Conservation (phyloP, 1,284 basidiomycete genomes). For the Fomitopsis betulina region DNA sequence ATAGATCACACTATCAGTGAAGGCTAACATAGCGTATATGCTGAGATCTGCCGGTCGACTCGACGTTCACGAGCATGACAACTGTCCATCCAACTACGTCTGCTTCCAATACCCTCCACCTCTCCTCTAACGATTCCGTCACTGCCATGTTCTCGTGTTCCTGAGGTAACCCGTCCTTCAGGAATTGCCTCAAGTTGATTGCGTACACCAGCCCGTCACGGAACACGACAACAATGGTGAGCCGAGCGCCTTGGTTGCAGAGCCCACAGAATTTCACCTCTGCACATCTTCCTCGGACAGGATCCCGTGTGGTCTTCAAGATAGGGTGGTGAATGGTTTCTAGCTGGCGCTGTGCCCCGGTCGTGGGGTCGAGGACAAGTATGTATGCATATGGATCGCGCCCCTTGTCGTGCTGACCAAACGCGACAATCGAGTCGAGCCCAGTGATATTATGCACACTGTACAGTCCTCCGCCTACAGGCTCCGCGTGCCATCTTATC, state of each 20-base stretch:
- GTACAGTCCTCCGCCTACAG: background rate
- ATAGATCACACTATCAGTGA: no score
- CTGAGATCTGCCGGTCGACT: no score
- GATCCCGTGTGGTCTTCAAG: background rate
- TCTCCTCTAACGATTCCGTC: background rate
- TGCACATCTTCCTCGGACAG: background rate
- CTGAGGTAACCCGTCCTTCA: no score
- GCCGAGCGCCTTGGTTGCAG: background rate
- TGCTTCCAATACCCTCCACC: background rate
- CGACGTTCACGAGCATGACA: no score
- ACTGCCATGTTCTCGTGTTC: background rate
- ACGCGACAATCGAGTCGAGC: background rate
- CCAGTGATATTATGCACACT: background rate
- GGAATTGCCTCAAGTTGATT: no score
- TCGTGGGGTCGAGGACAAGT: background rate
- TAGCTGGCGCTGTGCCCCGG: background rate
- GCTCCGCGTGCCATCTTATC: background rate
- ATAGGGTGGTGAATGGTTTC: background rate
- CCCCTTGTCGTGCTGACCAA: background rate
- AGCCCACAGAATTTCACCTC: background rate
- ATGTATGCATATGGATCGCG: background rate
- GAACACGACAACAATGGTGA: background rate
- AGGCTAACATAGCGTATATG: no score
- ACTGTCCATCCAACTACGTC: background rate
- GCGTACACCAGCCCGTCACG: background rate